phyloP scores from a whole-genome alignment of 306 rosid genomes.

The Glycine tomentella region DNA sequence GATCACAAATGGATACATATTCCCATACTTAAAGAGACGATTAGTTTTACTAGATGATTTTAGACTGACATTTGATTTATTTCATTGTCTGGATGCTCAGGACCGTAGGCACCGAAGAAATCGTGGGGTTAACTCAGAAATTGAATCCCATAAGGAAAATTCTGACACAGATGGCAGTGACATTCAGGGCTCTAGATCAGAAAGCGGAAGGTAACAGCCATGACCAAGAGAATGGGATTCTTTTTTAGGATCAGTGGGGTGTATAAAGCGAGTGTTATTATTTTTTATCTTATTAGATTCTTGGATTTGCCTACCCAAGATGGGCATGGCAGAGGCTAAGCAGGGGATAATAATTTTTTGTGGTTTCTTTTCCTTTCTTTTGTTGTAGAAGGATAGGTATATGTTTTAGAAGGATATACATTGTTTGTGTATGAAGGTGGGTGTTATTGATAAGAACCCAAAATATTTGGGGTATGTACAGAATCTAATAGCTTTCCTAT shows the following conservation, averaged over 20 bases:
- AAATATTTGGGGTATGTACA: conserved; percentile 50
- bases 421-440: conserved; percentile 59
- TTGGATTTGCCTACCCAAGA: conserved; percentile 53
- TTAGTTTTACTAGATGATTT: conserved; percentile 3
- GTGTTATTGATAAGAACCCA: conserved; percentile 56
- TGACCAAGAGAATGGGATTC: conserved; percentile 48
- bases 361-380: conserved; percentile 23
- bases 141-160: conserved; percentile 67
- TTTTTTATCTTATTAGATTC: conserved; percentile 49
- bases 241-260: conserved; percentile 47
- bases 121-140: conserved; percentile 63
- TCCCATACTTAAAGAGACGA: conserved; percentile 12
- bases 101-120: conserved; percentile 74
- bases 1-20: conserved; percentile 9
- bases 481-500: conserved; percentile 37
- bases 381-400: conserved; percentile 63
- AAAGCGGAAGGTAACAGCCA: conserved; percentile 56
- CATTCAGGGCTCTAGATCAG: conserved; percentile 61
- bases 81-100: conserved; percentile 50
- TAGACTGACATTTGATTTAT: conserved; percentile 12
- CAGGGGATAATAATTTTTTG: neutral
- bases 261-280: conserved; percentile 45
- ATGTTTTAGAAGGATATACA: conserved; percentile 27
- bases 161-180: conserved; percentile 77
- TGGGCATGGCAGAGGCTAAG: conserved; percentile 31